Evolutionary conservation across 1,284 basidiomycete species (phyloP).

Genomic region (Ustilago curta): DNA sequence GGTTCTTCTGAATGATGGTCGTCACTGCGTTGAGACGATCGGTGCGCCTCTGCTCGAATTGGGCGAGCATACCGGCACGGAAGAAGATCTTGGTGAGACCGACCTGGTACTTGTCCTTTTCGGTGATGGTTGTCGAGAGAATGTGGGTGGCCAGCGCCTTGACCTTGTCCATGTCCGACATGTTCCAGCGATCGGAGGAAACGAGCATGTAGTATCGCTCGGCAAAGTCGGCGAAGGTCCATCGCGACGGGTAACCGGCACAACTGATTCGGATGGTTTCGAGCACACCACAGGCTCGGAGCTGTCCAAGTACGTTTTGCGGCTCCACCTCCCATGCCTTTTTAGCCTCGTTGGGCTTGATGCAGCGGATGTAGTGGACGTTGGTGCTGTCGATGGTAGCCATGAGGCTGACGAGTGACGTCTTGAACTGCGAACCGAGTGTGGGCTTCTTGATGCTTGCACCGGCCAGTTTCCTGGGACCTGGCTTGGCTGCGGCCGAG

Average conservation of each 20-base stretch:
- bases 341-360: slow-evolving; percentile 98
- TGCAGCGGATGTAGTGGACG: slow-evolving; percentile 99
- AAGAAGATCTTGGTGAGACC: slow-evolving; percentile 99
- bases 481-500: slow-evolving; percentile 38
- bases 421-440: slow-evolving; percentile 97
- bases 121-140: slow-evolving; percentile 85
- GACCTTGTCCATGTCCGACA: slow-evolving; percentile 72
- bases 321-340: slow-evolving; percentile 96
- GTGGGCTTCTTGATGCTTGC: slow-evolving; percentile 88
- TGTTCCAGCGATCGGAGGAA: slow-evolving; percentile 82
- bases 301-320: slow-evolving; percentile 92
- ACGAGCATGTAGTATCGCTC: slow-evolving; percentile 99
- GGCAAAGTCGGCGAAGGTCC: slow-evolving; percentile 99
- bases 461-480: slow-evolving; percentile 70
- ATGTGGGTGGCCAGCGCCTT: slow-evolving; percentile 82
- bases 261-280: slow-evolving; percentile 99
- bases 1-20: slow-evolving; percentile 96
- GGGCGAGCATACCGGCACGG: slow-evolving; percentile 98
- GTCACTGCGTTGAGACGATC: slow-evolving; percentile 89
- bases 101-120: slow-evolving; percentile 95
- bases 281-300: slow-evolving; percentile 97
- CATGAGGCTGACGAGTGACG: slow-evolving; percentile 93
- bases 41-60: slow-evolving; percentile 89
- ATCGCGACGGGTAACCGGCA: slow-evolving; percentile 97
- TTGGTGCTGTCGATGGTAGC: slow-evolving; percentile 97